phyloP scores from a whole-genome alignment of 1,139 yeast genomes.

The Fermentozyma sake region DNA sequence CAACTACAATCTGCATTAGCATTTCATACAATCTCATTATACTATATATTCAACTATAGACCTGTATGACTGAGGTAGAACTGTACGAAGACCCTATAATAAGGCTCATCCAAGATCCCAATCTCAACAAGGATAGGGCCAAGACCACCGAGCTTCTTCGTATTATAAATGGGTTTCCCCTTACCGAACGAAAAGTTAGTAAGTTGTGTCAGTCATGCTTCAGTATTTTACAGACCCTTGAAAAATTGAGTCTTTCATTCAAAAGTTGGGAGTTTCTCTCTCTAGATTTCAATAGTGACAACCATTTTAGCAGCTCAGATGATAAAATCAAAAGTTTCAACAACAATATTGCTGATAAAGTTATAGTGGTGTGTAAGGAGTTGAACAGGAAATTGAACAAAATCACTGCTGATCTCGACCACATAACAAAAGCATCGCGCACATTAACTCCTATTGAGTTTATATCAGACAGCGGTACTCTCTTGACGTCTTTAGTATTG shows the following conservation, averaged over 20 bases:
- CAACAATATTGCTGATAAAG: slow-evolving; percentile 45
- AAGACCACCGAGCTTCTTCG: slow-evolving; percentile 38
- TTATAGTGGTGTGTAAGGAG: slow-evolving; percentile 45
- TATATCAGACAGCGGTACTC: slow-evolving; percentile 55
- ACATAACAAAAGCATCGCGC: slow-evolving; percentile 38
- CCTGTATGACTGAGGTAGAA: slow-evolving; percentile 6
- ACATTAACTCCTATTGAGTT: slow-evolving; percentile 43
- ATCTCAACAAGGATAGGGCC: slow-evolving; percentile 39
- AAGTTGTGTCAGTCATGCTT: slow-evolving; percentile 48
- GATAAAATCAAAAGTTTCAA: slow-evolving; percentile 37
- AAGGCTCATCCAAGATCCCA: slow-evolving; percentile 44
- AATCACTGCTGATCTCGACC: slow-evolving; percentile 44
- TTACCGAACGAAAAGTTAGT: slow-evolving; percentile 44
- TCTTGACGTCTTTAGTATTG: slow-evolving; percentile 46
- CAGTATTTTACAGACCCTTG: slow-evolving; percentile 46
- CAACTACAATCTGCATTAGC: too few relatives aligned
- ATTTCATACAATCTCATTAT: too few relatives aligned
- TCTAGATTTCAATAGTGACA: slow-evolving; percentile 45
- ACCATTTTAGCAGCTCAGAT: slow-evolving; percentile 32
- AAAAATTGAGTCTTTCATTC: slow-evolving; percentile 43
- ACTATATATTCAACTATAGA: too few relatives aligned
- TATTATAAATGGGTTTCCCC: slow-evolving; percentile 40
- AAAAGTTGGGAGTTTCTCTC: slow-evolving; percentile 57
- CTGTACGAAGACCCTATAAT: slow-evolving; percentile 47
- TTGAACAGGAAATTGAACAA: slow-evolving; percentile 37